Conservation (phyloP, 2,329 filamentous ascomycete genomes). For the Colletotrichum ledebouriae region DNA sequence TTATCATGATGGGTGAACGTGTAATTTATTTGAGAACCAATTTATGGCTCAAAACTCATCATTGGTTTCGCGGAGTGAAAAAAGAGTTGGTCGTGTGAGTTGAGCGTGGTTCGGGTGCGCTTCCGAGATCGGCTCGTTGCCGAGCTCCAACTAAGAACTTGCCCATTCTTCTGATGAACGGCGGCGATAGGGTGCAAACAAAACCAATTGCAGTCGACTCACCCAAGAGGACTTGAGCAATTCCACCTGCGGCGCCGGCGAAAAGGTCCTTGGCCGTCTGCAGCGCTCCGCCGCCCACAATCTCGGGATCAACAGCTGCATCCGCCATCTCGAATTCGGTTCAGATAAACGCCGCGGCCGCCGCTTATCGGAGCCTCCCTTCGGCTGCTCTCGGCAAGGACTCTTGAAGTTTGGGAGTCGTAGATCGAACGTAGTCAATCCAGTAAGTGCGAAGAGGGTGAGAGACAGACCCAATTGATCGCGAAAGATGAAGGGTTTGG, state of each 20-base stretch:
- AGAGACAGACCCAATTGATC: constrained; percentile 2
- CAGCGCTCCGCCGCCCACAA: constrained; percentile 52
- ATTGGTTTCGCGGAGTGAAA: not conserved
- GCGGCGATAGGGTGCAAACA: not conserved
- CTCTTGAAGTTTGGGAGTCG: not conserved
- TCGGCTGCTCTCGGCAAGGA: not conserved
- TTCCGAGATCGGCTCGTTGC: constrained; percentile 16
- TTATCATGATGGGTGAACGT: not conserved
- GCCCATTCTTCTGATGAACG: not conserved
- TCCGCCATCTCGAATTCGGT: constrained; percentile 30
- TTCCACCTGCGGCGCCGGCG: constrained; percentile 88
- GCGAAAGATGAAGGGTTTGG: too few relatives aligned
- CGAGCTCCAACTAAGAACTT: not conserved
- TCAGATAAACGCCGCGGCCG: constrained; percentile 29
- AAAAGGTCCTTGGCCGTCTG: constrained; percentile 90
- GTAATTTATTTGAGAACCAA: too few relatives aligned
- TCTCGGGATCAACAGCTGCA: constrained; percentile 37
- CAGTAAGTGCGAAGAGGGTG: not conserved
- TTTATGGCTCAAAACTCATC: too few relatives aligned
- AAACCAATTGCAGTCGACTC: constrained; percentile 51
- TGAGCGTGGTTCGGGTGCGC: not conserved
- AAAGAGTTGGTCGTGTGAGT: not conserved
- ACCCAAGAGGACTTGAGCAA: constrained; percentile 96
- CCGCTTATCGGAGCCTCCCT: constrained; percentile 14
- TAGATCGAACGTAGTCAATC: not conserved